phyloP scores from a whole-genome alignment of 345 rosid species.

The Boechera divaricarpa region DNA sequence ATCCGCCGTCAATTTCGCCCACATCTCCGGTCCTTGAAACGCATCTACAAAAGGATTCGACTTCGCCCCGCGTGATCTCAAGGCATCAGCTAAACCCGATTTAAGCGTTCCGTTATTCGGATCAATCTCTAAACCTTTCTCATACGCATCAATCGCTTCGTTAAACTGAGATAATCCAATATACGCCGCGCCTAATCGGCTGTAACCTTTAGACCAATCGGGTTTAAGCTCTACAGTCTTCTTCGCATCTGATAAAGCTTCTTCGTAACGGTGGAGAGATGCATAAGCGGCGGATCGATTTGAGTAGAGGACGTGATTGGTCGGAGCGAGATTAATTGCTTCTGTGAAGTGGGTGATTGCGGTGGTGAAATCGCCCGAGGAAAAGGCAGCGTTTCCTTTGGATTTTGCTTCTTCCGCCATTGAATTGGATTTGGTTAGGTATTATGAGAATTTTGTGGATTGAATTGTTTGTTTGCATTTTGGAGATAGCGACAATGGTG shows the following conservation, averaged over 20 bases:
- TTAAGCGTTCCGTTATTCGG: constrained; percentile 78
- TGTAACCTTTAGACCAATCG: constrained; percentile 94
- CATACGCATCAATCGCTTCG: constrained; percentile 72
- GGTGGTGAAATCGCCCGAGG: constrained; percentile 73
- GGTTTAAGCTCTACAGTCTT: constrained; percentile 93
- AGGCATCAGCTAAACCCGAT: constrained; percentile 74
- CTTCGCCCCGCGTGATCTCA: constrained; percentile 48
- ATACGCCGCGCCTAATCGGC: constrained; percentile 90
- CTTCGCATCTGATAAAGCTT: constrained; percentile 79
- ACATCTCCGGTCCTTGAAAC: constrained; percentile 88
- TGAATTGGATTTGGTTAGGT: neutral
- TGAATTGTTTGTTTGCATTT: constrained; percentile 7
- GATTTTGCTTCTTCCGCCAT: constrained; percentile 89
- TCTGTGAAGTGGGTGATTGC: constrained; percentile 83
- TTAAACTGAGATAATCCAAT: constrained; percentile 60
- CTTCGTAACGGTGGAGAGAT: constrained; percentile 70
- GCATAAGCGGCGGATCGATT: constrained; percentile 94
- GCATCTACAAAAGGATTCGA: constrained; percentile 71
- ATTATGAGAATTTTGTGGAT: neutral
- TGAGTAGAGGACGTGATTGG: constrained; percentile 88
- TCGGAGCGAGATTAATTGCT: constrained; percentile 73
- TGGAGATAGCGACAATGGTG: constrained; percentile 16
- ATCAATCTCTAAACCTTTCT: constrained; percentile 80
- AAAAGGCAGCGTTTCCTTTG: constrained; percentile 91
- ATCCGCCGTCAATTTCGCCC: constrained; percentile 94